Conservation (phyloP, 768 basidiomycete species). For the Phaffia tasmanica region DNA sequence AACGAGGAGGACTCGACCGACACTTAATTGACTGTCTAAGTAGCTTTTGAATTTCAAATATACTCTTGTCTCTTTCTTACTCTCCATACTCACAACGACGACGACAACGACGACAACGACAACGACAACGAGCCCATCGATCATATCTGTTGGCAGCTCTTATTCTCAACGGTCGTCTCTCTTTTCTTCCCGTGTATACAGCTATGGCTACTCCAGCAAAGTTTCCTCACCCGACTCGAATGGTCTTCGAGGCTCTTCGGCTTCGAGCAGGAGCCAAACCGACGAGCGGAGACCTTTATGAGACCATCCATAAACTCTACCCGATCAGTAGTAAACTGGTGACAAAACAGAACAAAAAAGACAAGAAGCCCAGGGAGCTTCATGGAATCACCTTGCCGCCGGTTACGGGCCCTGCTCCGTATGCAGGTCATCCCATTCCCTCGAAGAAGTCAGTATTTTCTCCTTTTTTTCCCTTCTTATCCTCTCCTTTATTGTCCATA, state of each 20-base stretch:
- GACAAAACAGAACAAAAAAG: background rate
- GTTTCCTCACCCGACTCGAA: constrained; percentile 17
- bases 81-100: background rate
- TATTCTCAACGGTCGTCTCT: too few relatives aligned
- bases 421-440: constrained; percentile 12
- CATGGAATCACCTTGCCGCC: constrained; percentile 12
- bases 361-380: background rate
- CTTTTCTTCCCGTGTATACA: background rate
- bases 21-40: too few relatives aligned
- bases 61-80: background rate
- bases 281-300: background rate
- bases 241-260: constrained; percentile 21
- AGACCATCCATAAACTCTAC: constrained; percentile 15
- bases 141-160: too few relatives aligned
- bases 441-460: constrained; percentile 8
- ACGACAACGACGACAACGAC: background rate
- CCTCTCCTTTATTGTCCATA: background rate
- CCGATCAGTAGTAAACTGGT: background rate
- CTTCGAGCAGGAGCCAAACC: background rate
- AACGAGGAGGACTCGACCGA: too few relatives aligned
- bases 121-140: too few relatives aligned
- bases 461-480: background rate
- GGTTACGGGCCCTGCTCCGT: background rate
- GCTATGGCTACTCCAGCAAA: constrained; percentile 6
- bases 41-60: background rate